Conservation (phyloP, 225 moss, liverwort and hornwort genomes). For the Asterella californica region DNA sequence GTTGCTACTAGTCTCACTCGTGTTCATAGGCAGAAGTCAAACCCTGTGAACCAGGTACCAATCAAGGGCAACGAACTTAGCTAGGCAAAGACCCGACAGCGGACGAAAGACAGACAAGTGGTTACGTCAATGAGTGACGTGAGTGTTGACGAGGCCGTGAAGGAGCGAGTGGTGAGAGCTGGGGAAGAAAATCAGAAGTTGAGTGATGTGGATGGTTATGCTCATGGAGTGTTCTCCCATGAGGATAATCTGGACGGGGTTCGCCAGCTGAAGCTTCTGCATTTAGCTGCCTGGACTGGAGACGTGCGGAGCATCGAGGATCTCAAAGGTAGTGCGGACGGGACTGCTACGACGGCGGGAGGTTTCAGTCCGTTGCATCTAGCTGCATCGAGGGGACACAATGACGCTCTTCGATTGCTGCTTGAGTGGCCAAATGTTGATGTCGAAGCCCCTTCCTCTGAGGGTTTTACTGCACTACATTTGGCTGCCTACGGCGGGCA, state of each 20-base stretch:
- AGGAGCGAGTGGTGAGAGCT: too few species aligned
- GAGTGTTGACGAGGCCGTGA: too few species aligned
- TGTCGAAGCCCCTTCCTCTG: neutral
- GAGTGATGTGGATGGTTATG: neutral
- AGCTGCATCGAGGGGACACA: neutral
- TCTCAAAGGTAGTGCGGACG: neutral
- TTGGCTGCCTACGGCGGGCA: neutral
- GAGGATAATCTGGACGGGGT: neutral
- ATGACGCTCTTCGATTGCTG: neutral
- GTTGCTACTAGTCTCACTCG: too few species aligned
- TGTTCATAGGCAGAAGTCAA: too few species aligned
- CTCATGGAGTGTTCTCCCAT: neutral
- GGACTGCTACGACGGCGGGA: neutral
- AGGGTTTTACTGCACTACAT: neutral
- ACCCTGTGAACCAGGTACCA: too few species aligned
- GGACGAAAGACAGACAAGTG: too few species aligned
- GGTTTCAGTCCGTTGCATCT: slow-evolving; percentile 6
- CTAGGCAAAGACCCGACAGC: too few species aligned
- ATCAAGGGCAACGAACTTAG: too few species aligned
- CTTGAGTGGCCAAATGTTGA: neutral
- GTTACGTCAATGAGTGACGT: too few species aligned
- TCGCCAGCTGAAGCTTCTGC: neutral
- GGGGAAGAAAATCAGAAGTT: too few species aligned
- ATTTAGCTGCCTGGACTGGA: slow-evolving; percentile 1
- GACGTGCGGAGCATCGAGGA: neutral